phyloP scores from a whole-genome alignment of 2,329 filamentous ascomycete genomes.

The Diaporthe velutina region DNA sequence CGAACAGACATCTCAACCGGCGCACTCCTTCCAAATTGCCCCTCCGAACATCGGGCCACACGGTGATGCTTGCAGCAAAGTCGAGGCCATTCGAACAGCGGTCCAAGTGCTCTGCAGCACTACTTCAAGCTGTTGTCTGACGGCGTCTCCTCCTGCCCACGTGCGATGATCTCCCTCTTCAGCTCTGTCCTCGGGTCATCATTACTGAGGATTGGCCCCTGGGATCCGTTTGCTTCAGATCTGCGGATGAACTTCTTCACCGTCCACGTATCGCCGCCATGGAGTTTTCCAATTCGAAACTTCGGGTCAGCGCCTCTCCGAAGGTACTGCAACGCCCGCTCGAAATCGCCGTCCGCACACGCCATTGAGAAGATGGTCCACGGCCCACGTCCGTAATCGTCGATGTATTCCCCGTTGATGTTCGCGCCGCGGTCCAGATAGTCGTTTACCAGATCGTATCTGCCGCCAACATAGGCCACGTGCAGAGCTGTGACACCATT shows the following conservation, averaged over 20 bases:
- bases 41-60: not conserved
- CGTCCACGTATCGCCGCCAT: not conserved
- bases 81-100: not conserved
- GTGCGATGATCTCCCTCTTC: not conserved
- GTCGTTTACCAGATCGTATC: not conserved
- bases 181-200: not conserved
- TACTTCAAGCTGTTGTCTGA: not conserved
- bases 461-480: not conserved
- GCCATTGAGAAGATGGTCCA: constrained; percentile 11
- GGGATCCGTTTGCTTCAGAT: not conserved
- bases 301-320: not conserved
- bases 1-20: not conserved
- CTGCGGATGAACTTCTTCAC: not conserved
- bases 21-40: not conserved
- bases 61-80: no score
- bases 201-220: not conserved
- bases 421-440: not conserved
- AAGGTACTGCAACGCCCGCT: not conserved
- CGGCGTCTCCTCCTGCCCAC: not conserved
- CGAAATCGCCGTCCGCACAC: not conserved
- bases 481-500: not conserved
- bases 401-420: not conserved
- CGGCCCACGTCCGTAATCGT: not conserved
- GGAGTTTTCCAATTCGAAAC: not conserved
- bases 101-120: not conserved